Evolutionary conservation across 352 stramenopile species (phyloP).

Genomic region (Globisporangium mamillatum): DNA sequence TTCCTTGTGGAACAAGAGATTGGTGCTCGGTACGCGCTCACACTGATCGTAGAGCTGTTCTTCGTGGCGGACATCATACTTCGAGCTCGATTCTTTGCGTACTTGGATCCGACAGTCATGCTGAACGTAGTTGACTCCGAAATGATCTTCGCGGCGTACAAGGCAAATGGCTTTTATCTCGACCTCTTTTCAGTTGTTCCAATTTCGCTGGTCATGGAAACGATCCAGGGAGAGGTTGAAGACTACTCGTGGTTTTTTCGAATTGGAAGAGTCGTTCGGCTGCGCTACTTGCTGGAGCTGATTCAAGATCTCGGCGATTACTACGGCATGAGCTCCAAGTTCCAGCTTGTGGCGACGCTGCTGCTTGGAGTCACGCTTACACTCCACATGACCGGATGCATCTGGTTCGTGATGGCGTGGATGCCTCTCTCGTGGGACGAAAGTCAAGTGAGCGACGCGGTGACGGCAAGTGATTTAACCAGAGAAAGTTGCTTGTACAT

Average conservation of each 20-base stretch:
- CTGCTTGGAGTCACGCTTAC: conserved; percentile 48
- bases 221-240: conserved; percentile 20
- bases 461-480: conserved; percentile 12
- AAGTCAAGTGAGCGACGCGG: not conserved
- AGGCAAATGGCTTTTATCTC: conserved; percentile 47
- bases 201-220: conserved; percentile 44
- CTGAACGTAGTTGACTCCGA: conserved; percentile 44
- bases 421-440: conserved; percentile 23
- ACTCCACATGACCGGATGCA: conserved; percentile 60
- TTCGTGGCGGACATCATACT: conserved; percentile 51
- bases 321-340: conserved; percentile 60
- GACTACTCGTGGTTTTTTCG: conserved; percentile 45
- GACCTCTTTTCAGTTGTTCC: conserved; percentile 53
- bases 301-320: conserved; percentile 56
- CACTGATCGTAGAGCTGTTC: conserved; percentile 45
- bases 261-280: conserved; percentile 41
- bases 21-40: conserved; percentile 29
- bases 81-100: conserved; percentile 46
- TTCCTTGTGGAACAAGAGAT: conserved; percentile 38
- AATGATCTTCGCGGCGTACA: conserved; percentile 64
- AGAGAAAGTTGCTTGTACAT: conserved; percentile 45
- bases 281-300: conserved; percentile 40
- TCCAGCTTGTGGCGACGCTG: conserved; percentile 43
- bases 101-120: conserved; percentile 62
- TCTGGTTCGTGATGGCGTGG: conserved; percentile 74